phyloP scores from a whole-genome alignment of 495 filamentous ascomycete genomes.

The Xylaria cubensis region DNA sequence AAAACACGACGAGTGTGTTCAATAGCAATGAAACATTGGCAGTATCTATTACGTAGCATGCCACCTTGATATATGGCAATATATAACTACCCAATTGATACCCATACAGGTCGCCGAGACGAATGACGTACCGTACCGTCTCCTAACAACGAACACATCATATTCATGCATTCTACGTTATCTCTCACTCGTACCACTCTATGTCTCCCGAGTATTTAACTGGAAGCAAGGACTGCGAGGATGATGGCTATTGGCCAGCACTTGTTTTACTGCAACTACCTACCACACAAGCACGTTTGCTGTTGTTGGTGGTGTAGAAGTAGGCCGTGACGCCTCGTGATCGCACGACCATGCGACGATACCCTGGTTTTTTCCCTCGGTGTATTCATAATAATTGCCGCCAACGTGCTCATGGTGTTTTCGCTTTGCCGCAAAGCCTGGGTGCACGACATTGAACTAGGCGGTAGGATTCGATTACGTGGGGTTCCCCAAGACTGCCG shows the following conservation, averaged over 20 bases:
- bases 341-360: not conserved
- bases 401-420: not conserved
- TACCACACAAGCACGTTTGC: not conserved
- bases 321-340: not conserved
- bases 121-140: not conserved
- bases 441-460: too few relatives aligned
- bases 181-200: not conserved
- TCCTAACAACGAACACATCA: not conserved
- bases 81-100: not conserved
- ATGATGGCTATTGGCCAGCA: not conserved
- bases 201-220: not conserved
- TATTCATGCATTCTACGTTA: not conserved
- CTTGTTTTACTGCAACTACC: too few relatives aligned
- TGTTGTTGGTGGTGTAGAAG: not conserved
- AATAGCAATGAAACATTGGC: not conserved
- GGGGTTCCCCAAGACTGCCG: not conserved
- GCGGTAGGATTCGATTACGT: not conserved
- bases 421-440: not conserved
- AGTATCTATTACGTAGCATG: not conserved
- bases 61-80: not conserved
- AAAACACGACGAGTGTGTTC: not conserved
- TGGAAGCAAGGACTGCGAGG: not conserved
- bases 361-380: not conserved
- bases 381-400: conserved; percentile 7
- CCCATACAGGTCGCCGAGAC: not conserved